Evolutionary conservation across 2,329 filamentous ascomycete species (phyloP).

Genomic region (Raffaelea albimanens): DNA sequence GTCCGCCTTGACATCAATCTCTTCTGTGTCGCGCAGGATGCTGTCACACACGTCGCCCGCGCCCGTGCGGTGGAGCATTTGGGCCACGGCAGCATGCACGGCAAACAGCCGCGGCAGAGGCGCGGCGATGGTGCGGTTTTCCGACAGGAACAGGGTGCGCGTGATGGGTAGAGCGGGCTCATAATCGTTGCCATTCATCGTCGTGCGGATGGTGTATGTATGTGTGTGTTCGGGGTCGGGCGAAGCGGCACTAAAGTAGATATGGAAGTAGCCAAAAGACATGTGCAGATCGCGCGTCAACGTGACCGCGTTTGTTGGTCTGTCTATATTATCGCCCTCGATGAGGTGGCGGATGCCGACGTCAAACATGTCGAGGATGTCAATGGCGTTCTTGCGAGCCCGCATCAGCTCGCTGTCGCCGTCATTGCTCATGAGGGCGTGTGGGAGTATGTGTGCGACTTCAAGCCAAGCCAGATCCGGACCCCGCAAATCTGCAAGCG

Average conservation of each 20-base stretch:
- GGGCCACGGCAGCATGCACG: not conserved
- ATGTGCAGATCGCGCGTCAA: not conserved
- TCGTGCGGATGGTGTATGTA: not conserved
- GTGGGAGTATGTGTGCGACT: not conserved
- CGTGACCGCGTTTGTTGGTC: not conserved
- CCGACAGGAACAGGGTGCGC: not conserved
- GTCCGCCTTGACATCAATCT: not conserved
- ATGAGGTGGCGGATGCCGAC: not conserved
- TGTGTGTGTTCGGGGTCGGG: not conserved
- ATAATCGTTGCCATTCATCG: not conserved
- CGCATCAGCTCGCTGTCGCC: not conserved
- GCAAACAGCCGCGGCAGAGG: not conserved
- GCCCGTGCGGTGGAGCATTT: not conserved
- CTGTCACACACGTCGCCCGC: not conserved
- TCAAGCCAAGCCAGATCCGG: not conserved
- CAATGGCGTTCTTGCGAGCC: not conserved
- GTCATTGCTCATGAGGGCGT: not conserved
- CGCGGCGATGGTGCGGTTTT: not conserved
- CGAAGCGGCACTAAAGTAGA: not conserved
- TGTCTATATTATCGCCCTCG: not conserved
- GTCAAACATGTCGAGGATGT: not conserved
- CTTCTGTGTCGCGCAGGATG: not conserved
- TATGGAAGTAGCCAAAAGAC: not conserved
- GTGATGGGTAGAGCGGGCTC: not conserved
- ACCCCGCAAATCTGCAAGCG: not conserved